Evolutionary conservation across 2,329 filamentous ascomycete species (phyloP), one percentile per base, ranked within the genome.

Genomic region (Curvularia eragrostidis): DNA sequence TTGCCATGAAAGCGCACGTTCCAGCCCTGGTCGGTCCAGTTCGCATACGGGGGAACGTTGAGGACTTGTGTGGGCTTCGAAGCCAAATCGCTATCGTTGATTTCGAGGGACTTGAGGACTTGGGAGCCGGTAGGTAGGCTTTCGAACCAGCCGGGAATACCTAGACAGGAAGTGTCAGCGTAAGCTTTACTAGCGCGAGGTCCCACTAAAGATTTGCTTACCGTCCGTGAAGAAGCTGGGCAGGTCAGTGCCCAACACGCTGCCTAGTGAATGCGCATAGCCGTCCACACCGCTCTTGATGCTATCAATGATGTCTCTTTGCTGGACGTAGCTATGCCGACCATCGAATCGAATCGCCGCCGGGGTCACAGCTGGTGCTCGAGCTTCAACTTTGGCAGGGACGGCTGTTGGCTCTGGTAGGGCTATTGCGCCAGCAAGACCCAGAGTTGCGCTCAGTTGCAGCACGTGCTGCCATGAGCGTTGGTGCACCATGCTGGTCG

Each of bases 11-110:
- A 85, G 26, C 89, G 84, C 3, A 93, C 82, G 61, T 88, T 91
- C 91, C 91, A 93, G 32, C 89, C 89, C 56, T 86, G 77, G n/a
- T 87, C 81, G 1, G 90, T 93, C 87, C 89, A 93, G 63, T 93
- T 93, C n/a, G 83, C 90, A 10, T 81, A 81, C 2, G 80, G 80
- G 12, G 89, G 89, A 8, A 92, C 72, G 62, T 91, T 92, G 59
- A 92, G 76, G 4, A 90, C 89, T 61, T 90, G 83, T 0, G 89
- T 91, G 0, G 89, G 89, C 54, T 83, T 78, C 2, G 88, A 86
- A 47, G 78, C 82, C 36, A 91, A 72, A 51, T 89, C 84, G 30
- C 77, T 75, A 57, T 86, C 83, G 52, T 81, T 79, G 32, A 91
- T 79, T 1, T 84, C 86, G 3, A 91, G 5, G 91, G 79, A 34